Percentiles rank a stretch among this genome's conserved stretches.
Evolutionary conservation across 2,329 filamentous ascomycete species (phyloP).

Genomic region (Ascochyta fabae): DNA sequence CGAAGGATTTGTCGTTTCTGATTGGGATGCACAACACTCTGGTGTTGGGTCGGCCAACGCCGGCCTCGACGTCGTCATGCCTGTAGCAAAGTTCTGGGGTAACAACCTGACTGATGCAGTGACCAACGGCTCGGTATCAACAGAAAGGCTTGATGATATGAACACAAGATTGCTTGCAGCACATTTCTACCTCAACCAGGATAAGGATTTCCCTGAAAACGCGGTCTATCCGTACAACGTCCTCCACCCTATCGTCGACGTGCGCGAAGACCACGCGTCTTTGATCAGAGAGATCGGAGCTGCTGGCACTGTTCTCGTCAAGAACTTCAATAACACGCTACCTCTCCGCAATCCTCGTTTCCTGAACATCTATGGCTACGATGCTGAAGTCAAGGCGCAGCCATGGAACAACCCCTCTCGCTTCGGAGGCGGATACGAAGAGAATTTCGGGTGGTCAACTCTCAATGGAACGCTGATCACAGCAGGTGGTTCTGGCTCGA

Average conservation of each 20-base stretch:
- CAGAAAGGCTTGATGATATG: conserved; percentile 40
- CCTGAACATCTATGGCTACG: conserved; percentile 50
- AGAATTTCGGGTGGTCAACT: conserved; percentile 46
- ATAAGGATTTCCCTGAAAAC: conserved; percentile 42
- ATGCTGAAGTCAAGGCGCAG: conserved; percentile 43
- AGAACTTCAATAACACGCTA: conserved; percentile 62
- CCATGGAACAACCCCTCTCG: conserved; percentile 49
- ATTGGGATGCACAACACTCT: conserved; percentile 56
- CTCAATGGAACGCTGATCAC: conserved; percentile 52
- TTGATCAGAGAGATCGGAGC: conserved; percentile 51
- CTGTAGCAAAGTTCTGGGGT: conserved; percentile 41
- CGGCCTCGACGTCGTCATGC: conserved; percentile 58
- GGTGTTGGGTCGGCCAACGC: conserved; percentile 54
- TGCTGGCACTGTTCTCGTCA: conserved; percentile 52
- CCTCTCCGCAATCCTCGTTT: conserved; percentile 56
- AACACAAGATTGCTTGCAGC: conserved; percentile 38
- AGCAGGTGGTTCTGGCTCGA: conserved; percentile 50
- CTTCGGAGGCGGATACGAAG: conserved; percentile 50
- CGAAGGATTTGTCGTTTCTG: conserved; percentile 50
- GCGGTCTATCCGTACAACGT: conserved; percentile 32
- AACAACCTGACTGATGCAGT: conserved; percentile 40
- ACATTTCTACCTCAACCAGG: conserved; percentile 46
- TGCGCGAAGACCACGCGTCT: conserved; percentile 50
- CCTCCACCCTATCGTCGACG: conserved; percentile 54
- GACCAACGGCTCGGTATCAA: conserved; percentile 35